Base-by-base conservation (phyloP, 352 stramenopile genomes). In the Phytophthora ohioensis region DNA sequence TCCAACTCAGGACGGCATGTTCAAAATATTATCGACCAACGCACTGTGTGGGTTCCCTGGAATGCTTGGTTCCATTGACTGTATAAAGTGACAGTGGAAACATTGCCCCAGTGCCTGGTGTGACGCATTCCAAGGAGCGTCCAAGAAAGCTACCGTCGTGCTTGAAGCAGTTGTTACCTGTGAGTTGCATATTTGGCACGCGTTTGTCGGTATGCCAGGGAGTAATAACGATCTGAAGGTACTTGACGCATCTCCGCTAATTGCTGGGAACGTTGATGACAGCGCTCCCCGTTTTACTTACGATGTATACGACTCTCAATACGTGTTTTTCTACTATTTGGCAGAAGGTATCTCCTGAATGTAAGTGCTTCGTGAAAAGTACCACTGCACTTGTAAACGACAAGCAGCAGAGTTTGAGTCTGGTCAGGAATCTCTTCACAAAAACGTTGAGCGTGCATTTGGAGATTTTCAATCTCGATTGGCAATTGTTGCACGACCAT, bases 1-100 rank as follows among this genome's bases (percentile, higher is more conserved):
- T 11, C 2, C 57, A 49, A 13, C 32, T 13, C 21, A 49, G n/a
- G 17, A 21, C 17, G 17, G 1, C 17, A 21, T 21, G 17, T 21
- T 21, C 17, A 21, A 21, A 21, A 21, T 21, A 21, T 21, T 21
- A 21, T 21, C 17, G 17, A 21, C 17, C 17, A 21, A 21, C 17
- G 0, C 17, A 21, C 17, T 21, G 17, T 1, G 17, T 21, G 46
- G 35, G 3, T 15, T 64, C 5, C 3, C 35, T 31, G 43, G 52
- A 9, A 57, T 57, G 61, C n/a, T 58, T 1, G 43, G 52, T 12
- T 57, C 43, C 3, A 63, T 63, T 31, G 49, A 58, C 13, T 63
- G 39, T 13, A 69, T 57, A 35, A 41, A 63, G 12, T 69, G 43
- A 7, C 42, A n/a, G 3, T 70, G 53, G 64, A 62, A 71, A 12